phyloP scores from a whole-genome alignment of 106 monocot species.

The Ottelia alismoides region DNA sequence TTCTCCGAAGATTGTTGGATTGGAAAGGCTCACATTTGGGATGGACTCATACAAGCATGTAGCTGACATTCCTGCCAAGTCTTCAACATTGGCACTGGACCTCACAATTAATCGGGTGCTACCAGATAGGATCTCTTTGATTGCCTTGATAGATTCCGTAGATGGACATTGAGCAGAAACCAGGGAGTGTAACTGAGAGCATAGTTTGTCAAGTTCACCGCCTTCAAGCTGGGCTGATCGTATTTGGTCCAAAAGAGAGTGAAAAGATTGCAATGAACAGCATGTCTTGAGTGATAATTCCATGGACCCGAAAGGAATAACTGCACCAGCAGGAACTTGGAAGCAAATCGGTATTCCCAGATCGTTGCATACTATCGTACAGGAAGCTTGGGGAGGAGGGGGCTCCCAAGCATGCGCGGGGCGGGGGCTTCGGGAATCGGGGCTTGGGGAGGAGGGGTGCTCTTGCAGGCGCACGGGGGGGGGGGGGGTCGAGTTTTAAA shows the following conservation, averaged over 20 bases:
- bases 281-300: slow-evolving; percentile 52
- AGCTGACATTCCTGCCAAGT: slow-evolving; percentile 94
- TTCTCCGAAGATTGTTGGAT: slow-evolving; percentile 30
- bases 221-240: slow-evolving; percentile 43
- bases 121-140: slow-evolving; percentile 30
- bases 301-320: slow-evolving; percentile 86
- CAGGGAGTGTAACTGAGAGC: slow-evolving; percentile 52
- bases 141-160: slow-evolving; percentile 19
- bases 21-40: slow-evolving; percentile 71
- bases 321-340: slow-evolving; percentile 48
- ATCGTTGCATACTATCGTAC: slow-evolving; percentile 53
- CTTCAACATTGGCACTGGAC: slow-evolving; percentile 93
- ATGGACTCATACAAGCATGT: slow-evolving; percentile 83
- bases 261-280: slow-evolving; percentile 38
- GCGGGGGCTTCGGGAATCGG: too few relatives aligned
- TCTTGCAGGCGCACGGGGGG: too few relatives aligned
- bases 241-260: slow-evolving; percentile 39
- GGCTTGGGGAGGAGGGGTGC: too few relatives aligned
- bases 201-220: slow-evolving; percentile 42
- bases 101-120: slow-evolving; percentile 62
- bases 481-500: too few relatives aligned
- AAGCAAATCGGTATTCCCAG: slow-evolving; percentile 75
- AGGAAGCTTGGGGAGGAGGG: too few relatives aligned
- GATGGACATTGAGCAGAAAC: slow-evolving; percentile 31
- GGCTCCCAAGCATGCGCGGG: too few relatives aligned